Conservation (phyloP, 2,329 filamentous ascomycete genomes). For the Cercospora nicotianae region DNA sequence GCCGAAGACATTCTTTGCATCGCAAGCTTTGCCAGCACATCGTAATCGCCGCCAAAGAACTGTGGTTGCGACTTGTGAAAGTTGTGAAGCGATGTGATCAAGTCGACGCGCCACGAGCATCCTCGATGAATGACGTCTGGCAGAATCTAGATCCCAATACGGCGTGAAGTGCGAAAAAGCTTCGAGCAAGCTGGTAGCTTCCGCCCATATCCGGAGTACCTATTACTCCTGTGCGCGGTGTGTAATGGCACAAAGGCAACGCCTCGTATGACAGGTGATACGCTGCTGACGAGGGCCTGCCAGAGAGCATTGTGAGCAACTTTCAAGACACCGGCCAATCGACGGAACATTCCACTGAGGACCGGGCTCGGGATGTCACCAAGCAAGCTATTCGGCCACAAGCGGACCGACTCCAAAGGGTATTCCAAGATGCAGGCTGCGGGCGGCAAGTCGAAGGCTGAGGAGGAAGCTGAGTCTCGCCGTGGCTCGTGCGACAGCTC, state of each 20-base stretch:
- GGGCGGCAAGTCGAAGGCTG: neutral
- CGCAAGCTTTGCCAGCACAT: neutral
- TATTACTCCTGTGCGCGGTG: neutral
- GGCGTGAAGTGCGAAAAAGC: constrained; percentile 4
- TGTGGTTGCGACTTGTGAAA: neutral
- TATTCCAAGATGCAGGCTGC: constrained; percentile 1
- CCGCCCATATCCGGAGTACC: constrained; percentile 1
- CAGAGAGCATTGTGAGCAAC: neutral
- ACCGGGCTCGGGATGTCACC: neutral
- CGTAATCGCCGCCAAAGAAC: neutral
- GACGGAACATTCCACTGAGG: neutral
- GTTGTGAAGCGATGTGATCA: neutral
- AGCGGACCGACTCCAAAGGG: neutral
- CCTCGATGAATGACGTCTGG: neutral
- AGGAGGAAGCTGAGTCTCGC: neutral
- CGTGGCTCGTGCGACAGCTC: constrained; percentile 1
- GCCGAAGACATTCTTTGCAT: neutral
- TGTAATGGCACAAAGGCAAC: neutral
- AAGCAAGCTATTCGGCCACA: constrained; percentile 2
- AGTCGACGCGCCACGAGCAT: neutral
- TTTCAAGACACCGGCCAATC: neutral
- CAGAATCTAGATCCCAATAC: neutral
- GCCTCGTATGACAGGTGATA: constrained; percentile 1
- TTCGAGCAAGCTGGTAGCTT: neutral
- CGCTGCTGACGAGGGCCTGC: neutral